These are phyloP conservation scores for Chytriomyces confervae DNA, from an alignment of 192 early-diverging fungal species.

Conservation along the genomic window DNA sequence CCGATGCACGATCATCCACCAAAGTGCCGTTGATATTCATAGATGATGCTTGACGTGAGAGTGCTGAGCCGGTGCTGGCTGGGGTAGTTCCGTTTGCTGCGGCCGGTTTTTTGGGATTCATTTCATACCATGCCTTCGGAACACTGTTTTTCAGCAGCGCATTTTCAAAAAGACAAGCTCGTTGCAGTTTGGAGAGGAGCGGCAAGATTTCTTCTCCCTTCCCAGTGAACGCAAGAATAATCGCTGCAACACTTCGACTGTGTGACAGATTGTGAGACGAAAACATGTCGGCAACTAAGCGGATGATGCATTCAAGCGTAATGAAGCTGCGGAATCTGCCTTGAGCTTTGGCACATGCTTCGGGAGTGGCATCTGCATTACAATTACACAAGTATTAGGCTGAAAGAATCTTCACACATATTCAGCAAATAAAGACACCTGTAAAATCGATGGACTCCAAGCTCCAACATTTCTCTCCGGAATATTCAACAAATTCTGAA, in stretches of 20 bases:
- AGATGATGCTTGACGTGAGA: conserved; percentile 23
- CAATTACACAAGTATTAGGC: not conserved
- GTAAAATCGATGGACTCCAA: conserved; percentile 66
- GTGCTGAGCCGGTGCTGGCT: conserved; percentile 6
- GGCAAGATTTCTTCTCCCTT: conserved; percentile 56
- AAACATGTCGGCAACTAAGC: conserved; percentile 74
- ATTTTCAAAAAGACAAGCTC: conserved; percentile 71
- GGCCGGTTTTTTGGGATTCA: conserved; percentile 27
- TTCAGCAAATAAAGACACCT: conserved; percentile 44
- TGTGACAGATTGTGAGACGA: conserved; percentile 70
- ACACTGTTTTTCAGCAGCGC: conserved; percentile 62
- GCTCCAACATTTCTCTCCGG: conserved; percentile 27
- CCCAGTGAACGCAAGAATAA: conserved; percentile 68
- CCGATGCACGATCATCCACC: conserved; percentile 25
- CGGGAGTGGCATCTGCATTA: conserved; percentile 6
- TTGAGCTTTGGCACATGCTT: conserved; percentile 50
- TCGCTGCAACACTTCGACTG: conserved; percentile 62
- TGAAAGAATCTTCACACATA: not conserved
- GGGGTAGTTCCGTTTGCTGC: not conserved
- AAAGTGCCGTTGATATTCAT: not conserved
- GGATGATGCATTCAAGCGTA: conserved; percentile 64
- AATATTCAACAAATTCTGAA: conserved; percentile 52
- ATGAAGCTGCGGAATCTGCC: conserved; percentile 61
- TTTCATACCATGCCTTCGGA: conserved; percentile 73
- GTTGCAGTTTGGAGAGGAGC: conserved; percentile 65